A percentile compares a stretch with the other conserved stretches of the same genome.
These are phyloP conservation scores for Suillus decipiens DNA, from an alignment of 768 basidiomycete species.

Conservation along the genomic window DNA sequence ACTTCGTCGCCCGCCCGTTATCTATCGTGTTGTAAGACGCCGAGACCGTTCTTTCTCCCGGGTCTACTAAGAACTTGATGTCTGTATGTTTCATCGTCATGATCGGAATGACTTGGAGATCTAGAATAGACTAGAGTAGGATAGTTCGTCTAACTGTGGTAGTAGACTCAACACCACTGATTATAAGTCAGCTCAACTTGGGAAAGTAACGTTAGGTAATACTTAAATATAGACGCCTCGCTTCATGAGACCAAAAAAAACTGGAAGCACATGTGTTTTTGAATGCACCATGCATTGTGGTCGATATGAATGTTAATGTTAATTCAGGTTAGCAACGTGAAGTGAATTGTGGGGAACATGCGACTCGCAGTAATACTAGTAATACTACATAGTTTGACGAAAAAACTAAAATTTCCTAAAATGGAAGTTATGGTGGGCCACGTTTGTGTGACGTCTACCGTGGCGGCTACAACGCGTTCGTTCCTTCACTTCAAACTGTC, in stretches of 20 bases:
- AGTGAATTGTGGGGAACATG: not conserved
- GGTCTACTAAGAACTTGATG: not conserved
- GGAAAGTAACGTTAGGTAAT: not conserved
- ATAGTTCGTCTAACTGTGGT: no score
- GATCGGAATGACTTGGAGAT: not conserved
- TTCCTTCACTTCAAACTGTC: not conserved
- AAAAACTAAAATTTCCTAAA: not conserved
- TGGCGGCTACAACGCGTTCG: not conserved
- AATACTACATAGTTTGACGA: no score
- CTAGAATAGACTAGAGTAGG: not conserved
- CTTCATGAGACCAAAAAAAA: not conserved
- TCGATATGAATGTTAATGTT: not conserved
- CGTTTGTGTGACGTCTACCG: conserved; percentile 2
- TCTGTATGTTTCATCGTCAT: not conserved
- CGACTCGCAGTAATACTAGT: no score
- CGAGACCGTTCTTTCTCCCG: not conserved
- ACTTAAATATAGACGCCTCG: not conserved
- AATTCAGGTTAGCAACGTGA: not conserved
- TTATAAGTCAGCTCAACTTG: not conserved
- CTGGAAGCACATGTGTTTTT: not conserved
- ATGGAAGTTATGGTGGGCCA: conserved; percentile 6
- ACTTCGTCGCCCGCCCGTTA: not conserved
- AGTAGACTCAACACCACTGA: not conserved
- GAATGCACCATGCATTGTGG: not conserved
- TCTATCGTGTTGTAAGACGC: not conserved